Evolutionary conservation across 2,329 filamentous ascomycete genomes (phyloP).

Genomic region (Monosporascus ibericus): DNA sequence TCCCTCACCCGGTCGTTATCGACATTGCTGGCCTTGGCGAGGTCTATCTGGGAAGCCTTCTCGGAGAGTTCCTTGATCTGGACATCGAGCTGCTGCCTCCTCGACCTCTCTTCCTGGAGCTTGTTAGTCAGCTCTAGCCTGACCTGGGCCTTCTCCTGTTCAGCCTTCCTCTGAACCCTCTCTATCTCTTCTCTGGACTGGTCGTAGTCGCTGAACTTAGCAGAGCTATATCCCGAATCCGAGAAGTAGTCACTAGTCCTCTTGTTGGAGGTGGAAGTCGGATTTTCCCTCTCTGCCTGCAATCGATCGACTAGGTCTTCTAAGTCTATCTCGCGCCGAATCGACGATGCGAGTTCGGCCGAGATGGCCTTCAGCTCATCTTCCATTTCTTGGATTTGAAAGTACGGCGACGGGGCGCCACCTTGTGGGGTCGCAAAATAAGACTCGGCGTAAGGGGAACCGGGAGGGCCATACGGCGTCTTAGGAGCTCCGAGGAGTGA

Average conservation of each 20-base stretch:
- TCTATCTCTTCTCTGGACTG: slow-evolving; percentile 67
- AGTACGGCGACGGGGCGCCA: slow-evolving; percentile 33
- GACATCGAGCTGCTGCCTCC: slow-evolving; percentile 69
- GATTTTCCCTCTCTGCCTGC: slow-evolving; percentile 66
- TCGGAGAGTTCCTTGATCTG: slow-evolving; percentile 80
- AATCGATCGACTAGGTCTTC: slow-evolving; percentile 88
- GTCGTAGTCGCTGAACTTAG: slow-evolving; percentile 66
- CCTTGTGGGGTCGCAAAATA: slow-evolving; percentile 45
- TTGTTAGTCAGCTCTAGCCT: slow-evolving; percentile 80
- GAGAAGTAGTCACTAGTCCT: slow-evolving; percentile 97
- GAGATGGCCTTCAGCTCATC: slow-evolving; percentile 91
- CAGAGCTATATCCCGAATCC: slow-evolving; percentile 84
- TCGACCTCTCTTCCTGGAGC: slow-evolving; percentile 77
- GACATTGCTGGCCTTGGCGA: slow-evolving; percentile 48
- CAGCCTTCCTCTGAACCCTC: slow-evolving; percentile 71
- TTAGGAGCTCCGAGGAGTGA: slow-evolving; percentile 32
- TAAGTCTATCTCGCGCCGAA: slow-evolving; percentile 90
- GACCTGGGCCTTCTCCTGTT: slow-evolving; percentile 86
- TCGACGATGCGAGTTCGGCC: slow-evolving; percentile 84
- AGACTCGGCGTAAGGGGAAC: slow-evolving; percentile 44
- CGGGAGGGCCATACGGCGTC: slow-evolving; percentile 35
- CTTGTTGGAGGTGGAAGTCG: slow-evolving; percentile 50
- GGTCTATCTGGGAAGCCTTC: slow-evolving; percentile 60
- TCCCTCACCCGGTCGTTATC: slow-evolving; percentile 64
- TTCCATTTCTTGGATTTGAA: slow-evolving; percentile 79